These are phyloP conservation scores for Dictyostelium purpureum DNA, from an alignment of 78 protist genomes.

Conservation along the genomic window DNA sequence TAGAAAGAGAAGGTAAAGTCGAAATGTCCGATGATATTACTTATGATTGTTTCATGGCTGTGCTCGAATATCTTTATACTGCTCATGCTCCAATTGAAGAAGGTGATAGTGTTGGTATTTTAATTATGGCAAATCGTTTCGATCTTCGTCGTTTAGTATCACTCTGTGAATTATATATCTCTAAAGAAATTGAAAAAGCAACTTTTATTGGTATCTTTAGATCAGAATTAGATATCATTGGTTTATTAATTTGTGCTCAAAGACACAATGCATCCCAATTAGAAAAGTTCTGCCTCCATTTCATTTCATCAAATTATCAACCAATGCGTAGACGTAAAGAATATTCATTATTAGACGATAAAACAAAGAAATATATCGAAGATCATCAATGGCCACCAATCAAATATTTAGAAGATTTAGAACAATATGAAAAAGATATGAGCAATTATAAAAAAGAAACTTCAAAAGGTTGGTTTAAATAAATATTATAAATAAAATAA, in stretches of 20 bases:
- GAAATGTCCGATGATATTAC: constrained; percentile 12
- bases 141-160: constrained; percentile 70
- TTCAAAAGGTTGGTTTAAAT: constrained; percentile 12
- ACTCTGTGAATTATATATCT: constrained; percentile 82
- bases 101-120: constrained; percentile 62
- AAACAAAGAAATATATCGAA: constrained; percentile 40
- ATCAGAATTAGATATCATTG: constrained; percentile 80
- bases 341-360: neutral
- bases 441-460: constrained; percentile 6
- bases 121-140: constrained; percentile 79
- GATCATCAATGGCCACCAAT: constrained; percentile 87
- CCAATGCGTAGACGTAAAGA: constrained; percentile 75
- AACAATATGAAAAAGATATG: constrained; percentile 64
- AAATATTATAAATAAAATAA: too few species aligned
- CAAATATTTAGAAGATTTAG: constrained; percentile 30
- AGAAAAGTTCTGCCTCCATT: constrained; percentile 80
- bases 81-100: constrained; percentile 82
- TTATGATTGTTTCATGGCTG: constrained; percentile 50
- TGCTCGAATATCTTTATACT: constrained; percentile 84
- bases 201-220: constrained; percentile 61
- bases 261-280: constrained; percentile 78
- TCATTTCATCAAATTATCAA: constrained; percentile 81
- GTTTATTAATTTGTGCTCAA: constrained; percentile 63
- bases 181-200: constrained; percentile 77
- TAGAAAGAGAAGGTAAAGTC: constrained; percentile 46